Evolutionary conservation across 2,329 filamentous ascomycete genomes (phyloP), one percentile per base, ranked within the genome.

Genomic region (Ambrosiella xylebori): DNA sequence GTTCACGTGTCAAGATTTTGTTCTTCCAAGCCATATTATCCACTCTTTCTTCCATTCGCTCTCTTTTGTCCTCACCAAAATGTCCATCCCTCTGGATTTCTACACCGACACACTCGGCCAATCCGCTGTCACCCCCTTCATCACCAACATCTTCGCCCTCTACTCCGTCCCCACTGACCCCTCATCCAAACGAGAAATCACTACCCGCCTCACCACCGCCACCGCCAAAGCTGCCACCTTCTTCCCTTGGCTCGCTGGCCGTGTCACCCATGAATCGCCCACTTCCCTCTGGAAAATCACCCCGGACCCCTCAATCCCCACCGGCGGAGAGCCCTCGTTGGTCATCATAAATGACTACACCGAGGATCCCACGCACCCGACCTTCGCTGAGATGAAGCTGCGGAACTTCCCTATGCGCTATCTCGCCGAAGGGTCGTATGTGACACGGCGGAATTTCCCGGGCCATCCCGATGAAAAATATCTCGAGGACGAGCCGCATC

Each of bases 281-380:
- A 19, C 12, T 7, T 17, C 15, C 38, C 15, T 39, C 9, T 55
- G 40, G 8, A 55, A 55, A 19, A 44, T 44, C n/a, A 37, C 36
- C 37, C 12, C 12, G n/a, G 38, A 55, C 38, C 38, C 40, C 27
- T 27, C 3, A 3, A 27, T 27, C 3, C 27, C 27, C 27, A 3
- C 9, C 19, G 13, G 47, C 15, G 41, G 9, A 13, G 17, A 7
- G 27, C 27, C 27, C 27, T 40, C 53, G 13, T 9, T 37, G 12
- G 35, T 55, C 11, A 15, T 41, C 12, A 15, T 55, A 9, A 55
- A 55, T 27, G 53, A 55, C 38, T 55, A 55, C 53, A 44, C 38
- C 5, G 15, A 13, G 5, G 53, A 55, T 44, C 36, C 36, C 12
- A 19, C 53, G 15, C 38, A 41, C 9, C 17, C 53, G 11, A 17